Percentiles rank a stretch among this genome's conserved stretches.
phyloP scores from a whole-genome alignment of 129 eudicot species.

The Flaveria trinervia region DNA sequence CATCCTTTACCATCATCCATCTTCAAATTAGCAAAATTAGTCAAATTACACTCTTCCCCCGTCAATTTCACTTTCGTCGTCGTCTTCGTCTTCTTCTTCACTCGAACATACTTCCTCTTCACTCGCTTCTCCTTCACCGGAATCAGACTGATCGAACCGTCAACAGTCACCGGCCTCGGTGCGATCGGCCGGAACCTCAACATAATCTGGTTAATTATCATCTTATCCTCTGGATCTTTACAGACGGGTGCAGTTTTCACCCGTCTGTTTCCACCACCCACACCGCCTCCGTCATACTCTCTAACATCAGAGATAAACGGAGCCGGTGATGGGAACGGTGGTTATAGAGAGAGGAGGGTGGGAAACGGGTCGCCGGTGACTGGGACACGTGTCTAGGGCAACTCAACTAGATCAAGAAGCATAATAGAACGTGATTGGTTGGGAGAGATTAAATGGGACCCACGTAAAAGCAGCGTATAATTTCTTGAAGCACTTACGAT shows the following conservation, averaged over 20 bases:
- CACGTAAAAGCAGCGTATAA: conserved; percentile 30
- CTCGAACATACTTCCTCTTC: conserved; percentile 59
- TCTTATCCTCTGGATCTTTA: conserved; percentile 26
- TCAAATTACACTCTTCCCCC: background rate
- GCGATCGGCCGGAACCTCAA: conserved; percentile 75
- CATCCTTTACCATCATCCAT: conserved; percentile 3
- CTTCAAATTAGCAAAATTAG: background rate
- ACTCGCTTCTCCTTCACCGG: conserved; percentile 29
- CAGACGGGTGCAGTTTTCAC: conserved; percentile 7
- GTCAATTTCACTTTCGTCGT: conserved; percentile 23
- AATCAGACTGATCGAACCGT: background rate
- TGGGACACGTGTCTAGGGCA: conserved; percentile 66
- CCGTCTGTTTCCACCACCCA: conserved; percentile 29
- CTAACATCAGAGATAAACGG: conserved; percentile 28
- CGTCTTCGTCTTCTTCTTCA: conserved; percentile 40
- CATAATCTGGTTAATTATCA: conserved; percentile 58
- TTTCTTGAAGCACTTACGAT: conserved; percentile 37
- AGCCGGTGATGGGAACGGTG: conserved; percentile 21
- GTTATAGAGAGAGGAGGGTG: background rate
- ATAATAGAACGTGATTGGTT: conserved; percentile 24
- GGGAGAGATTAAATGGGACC: conserved; percentile 30
- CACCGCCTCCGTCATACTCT: background rate
- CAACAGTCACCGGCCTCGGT: conserved; percentile 46
- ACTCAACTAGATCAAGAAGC: background rate
- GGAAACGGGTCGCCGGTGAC: conserved; percentile 29